phyloP scores from a whole-genome alignment of 108 stramenopile genomes.

The Cyclotella sp. region DNA sequence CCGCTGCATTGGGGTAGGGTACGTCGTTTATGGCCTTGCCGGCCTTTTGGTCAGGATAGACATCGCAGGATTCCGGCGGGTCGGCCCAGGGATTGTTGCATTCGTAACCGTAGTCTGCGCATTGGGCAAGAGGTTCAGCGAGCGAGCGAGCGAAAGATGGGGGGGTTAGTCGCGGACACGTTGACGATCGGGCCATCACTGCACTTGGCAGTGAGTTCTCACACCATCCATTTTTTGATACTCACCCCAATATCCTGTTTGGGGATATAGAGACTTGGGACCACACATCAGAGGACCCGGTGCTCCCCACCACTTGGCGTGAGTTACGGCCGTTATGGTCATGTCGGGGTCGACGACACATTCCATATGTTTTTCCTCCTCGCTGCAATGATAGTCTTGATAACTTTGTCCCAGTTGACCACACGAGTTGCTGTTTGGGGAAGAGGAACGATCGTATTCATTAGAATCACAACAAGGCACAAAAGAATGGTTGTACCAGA shows the following conservation, averaged over 20 bases:
- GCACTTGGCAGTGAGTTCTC: neutral
- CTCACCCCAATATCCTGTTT: conserved; percentile 54
- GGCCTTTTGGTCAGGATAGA: conserved; percentile 54
- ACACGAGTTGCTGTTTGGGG: conserved; percentile 39
- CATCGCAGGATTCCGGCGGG: conserved; percentile 53
- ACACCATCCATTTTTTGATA: neutral
- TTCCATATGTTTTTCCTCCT: conserved; percentile 57
- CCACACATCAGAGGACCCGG: conserved; percentile 54
- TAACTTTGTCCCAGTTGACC: conserved; percentile 41
- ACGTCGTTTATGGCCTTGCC: conserved; percentile 48
- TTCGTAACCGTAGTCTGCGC: conserved; percentile 17
- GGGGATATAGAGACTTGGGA: conserved; percentile 36
- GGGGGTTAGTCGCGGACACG: neutral
- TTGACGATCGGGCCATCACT: neutral
- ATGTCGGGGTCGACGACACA: conserved; percentile 54
- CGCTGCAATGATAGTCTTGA: conserved; percentile 56
- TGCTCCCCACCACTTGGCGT: conserved; percentile 54
- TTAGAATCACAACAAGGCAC: no score
- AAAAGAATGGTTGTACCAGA: neutral
- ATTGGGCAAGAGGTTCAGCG: neutral
- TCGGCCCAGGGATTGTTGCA: conserved; percentile 54
- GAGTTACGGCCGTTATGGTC: conserved; percentile 57
- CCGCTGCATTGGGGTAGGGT: conserved; percentile 43
- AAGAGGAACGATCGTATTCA: neutral
- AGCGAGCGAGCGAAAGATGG: neutral